These are phyloP conservation scores for Naganishia antarctica DNA, from an alignment of 768 basidiomycete genomes.

Conservation along the genomic window DNA sequence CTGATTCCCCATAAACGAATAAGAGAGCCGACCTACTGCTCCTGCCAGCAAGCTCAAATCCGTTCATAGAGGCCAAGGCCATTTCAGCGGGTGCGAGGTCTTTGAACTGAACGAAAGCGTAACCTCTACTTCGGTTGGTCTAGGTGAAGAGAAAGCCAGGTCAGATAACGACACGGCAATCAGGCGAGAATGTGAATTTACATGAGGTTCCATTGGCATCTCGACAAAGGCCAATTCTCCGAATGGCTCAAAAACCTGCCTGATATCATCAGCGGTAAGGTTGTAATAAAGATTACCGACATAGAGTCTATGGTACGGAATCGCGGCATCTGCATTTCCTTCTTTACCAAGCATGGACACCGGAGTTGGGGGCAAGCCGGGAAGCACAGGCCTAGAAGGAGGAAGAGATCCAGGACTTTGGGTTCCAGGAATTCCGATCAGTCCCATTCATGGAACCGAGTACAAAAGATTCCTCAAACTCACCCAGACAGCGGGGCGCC, in stretches of 20 bases:
- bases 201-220: conserved; percentile 82
- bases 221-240: conserved; percentile 98
- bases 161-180: neutral
- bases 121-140: conserved; percentile 94
- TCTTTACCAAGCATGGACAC: conserved; percentile 72
- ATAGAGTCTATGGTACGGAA: conserved; percentile 66
- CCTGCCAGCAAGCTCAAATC: conserved; percentile 92
- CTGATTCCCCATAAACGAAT: neutral
- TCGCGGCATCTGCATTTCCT: conserved; percentile 40
- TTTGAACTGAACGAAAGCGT: conserved; percentile 97
- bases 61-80: conserved; percentile 98
- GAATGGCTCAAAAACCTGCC: conserved; percentile 98
- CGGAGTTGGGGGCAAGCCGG: conserved; percentile 31
- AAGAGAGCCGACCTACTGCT: conserved; percentile 57
- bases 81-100: conserved; percentile 88
- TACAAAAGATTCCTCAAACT: neutral
- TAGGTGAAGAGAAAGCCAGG: conserved; percentile 1
- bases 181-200: conserved; percentile 1
- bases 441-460: too few relatives aligned
- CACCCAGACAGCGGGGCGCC: conserved; percentile 27
- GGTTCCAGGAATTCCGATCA: conserved; percentile 24
- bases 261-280: conserved; percentile 92
- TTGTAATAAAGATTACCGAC: conserved; percentile 96
- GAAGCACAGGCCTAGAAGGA: conserved; percentile 39
- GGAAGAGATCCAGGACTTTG: conserved; percentile 34